phyloP scores from a whole-genome alignment of 1,139 yeast genomes.

The Nakaseomyces bracarensis region DNA sequence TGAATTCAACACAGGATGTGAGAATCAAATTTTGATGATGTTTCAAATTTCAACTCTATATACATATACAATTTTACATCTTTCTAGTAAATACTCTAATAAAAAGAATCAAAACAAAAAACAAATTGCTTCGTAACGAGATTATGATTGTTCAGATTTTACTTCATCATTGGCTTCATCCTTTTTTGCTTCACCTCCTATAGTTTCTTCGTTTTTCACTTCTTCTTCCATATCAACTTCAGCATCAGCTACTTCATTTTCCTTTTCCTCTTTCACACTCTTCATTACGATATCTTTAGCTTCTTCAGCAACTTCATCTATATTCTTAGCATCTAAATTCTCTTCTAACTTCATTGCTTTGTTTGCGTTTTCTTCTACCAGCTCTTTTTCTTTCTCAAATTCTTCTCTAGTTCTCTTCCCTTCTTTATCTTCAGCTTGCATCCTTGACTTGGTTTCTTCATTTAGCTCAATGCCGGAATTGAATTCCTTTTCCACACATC shows the following conservation, averaged over 20 bases:
- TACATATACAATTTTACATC: too few species aligned
- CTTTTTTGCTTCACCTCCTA: conserved; percentile 1
- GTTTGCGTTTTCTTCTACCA: conserved; percentile 8
- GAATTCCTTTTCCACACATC: conserved; percentile 57
- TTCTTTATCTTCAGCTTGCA: conserved; percentile 25
- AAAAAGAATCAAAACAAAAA: too few species aligned
- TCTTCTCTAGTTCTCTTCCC: conserved; percentile 25
- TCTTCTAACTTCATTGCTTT: conserved; percentile 3
- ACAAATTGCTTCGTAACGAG: too few species aligned
- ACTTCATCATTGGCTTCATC: too few species aligned
- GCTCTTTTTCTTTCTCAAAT: conserved; percentile 14
- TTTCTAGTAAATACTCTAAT: too few species aligned
- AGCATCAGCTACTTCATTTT: conserved; percentile 13
- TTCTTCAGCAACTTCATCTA: conserved; percentile 7
- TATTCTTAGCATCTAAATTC: conserved; percentile 6
- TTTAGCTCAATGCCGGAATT: conserved; percentile 21
- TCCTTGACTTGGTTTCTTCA: conserved; percentile 23
- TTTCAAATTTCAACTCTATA: too few species aligned
- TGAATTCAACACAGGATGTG: too few species aligned
- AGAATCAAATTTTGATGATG: too few species aligned
- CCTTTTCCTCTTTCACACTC: conserved; percentile 4
- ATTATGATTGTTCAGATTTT: too few species aligned
- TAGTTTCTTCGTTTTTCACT: conserved; percentile 2
- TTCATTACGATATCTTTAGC: not conserved
- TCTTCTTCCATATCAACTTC: conserved; percentile 1